phyloP scores from a whole-genome alignment of 1,139 yeast genomes.

The Blastobotrys petasosporus region DNA sequence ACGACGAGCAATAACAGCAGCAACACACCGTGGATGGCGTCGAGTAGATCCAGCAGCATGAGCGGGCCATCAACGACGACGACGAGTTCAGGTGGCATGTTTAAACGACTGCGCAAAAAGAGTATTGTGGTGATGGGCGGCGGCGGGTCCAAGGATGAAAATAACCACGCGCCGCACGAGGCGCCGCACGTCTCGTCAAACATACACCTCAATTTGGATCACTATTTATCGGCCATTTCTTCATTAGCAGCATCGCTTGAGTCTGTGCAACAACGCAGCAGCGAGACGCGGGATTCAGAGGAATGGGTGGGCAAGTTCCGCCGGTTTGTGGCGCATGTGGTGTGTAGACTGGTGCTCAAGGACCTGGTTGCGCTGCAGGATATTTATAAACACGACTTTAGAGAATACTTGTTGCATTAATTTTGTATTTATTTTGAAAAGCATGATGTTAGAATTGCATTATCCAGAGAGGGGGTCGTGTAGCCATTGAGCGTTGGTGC shows the following conservation, averaged over 20 bases:
- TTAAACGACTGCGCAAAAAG: slow-evolving; percentile 15
- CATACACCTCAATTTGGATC: slow-evolving; percentile 5
- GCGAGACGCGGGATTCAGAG: slow-evolving; percentile 8
- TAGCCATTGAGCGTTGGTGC: background rate
- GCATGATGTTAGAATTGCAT: background rate
- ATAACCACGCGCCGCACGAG: too few relatives aligned
- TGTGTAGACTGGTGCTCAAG: slow-evolving; percentile 23
- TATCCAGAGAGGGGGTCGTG: background rate
- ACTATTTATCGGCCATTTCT: slow-evolving; percentile 17
- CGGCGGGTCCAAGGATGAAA: too few relatives aligned
- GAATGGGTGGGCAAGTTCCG: slow-evolving; percentile 21
- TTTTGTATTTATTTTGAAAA: too few relatives aligned
- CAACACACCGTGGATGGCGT: background rate
- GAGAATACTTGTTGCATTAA: slow-evolving; percentile 16
- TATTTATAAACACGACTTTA: slow-evolving; percentile 20
- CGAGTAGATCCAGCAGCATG: slow-evolving; percentile 4
- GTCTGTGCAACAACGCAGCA: slow-evolving; percentile 14
- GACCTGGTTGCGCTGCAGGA: slow-evolving; percentile 21
- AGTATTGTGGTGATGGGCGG: slow-evolving; percentile 5
- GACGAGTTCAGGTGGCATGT: slow-evolving; percentile 5
- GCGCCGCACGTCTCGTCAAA: too few relatives aligned
- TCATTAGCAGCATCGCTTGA: slow-evolving; percentile 17
- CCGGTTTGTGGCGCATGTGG: slow-evolving; percentile 20
- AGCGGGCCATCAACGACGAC: slow-evolving; percentile 4
- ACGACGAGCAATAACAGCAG: background rate